Percentiles rank a stretch among this genome's conserved stretches.
Evolutionary conservation across 208 protist species (phyloP).

Genomic region (Leishmania guyanensis): DNA sequence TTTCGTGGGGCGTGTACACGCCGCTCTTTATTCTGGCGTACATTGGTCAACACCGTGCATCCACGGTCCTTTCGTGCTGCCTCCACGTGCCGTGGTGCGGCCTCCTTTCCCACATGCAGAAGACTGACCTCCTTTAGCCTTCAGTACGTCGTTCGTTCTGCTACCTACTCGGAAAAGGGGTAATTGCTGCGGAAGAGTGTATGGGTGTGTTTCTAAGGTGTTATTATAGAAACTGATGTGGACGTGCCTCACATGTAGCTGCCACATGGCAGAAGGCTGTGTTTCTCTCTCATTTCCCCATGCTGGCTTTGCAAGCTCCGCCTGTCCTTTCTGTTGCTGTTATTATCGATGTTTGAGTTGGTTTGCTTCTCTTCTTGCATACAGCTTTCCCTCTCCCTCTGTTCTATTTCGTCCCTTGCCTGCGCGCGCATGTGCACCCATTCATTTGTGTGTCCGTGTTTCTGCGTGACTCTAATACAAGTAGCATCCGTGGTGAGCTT

Average conservation of each 20-base stretch:
- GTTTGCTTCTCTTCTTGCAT: background rate
- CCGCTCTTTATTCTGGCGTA: conserved; percentile 56
- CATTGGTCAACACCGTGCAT: conserved; percentile 32
- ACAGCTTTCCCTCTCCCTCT: background rate
- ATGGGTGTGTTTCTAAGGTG: background rate
- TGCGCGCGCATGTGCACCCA: background rate
- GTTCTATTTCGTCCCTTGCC: background rate
- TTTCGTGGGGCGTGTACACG: conserved; percentile 69
- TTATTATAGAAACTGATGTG: background rate
- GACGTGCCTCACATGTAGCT: background rate
- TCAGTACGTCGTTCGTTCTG: too few relatives aligned
- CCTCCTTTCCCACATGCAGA: conserved; percentile 51
- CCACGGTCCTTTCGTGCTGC: conserved; percentile 18
- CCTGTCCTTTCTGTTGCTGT: background rate
- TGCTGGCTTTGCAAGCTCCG: background rate
- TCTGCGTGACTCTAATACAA: background rate
- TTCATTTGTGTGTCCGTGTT: background rate
- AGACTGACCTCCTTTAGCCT: conserved; percentile 43
- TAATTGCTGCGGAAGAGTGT: background rate
- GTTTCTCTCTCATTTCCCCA: background rate
- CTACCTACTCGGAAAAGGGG: background rate
- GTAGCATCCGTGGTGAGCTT: background rate
- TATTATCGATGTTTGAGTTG: background rate
- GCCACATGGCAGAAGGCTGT: background rate
- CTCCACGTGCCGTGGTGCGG: conserved; percentile 66